Conservation (phyloP, 768 basidiomycete species). For the Mrakia gelida region DNA sequence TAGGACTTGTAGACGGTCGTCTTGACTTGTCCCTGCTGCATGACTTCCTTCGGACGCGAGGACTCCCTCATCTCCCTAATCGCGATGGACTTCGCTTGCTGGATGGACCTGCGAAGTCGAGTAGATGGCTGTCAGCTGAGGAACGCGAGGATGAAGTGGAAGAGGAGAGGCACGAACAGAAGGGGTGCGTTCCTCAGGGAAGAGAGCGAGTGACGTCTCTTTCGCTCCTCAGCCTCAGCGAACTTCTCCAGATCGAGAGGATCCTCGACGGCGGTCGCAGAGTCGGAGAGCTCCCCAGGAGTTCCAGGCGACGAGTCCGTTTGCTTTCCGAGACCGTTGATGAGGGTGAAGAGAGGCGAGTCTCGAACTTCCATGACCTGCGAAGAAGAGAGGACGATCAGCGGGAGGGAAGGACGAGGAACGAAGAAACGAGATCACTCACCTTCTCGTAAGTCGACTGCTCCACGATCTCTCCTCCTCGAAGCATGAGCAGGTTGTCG, state of each 20-base stretch:
- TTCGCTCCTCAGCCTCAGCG: slow-evolving; percentile 37
- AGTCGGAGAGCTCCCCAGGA: slow-evolving; percentile 34
- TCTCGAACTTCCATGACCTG: slow-evolving; percentile 54
- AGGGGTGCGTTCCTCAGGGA: slow-evolving; percentile 10
- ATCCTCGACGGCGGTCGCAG: slow-evolving; percentile 36
- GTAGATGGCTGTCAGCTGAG: not conserved
- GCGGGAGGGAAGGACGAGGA: not conserved
- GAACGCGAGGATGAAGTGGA: not conserved
- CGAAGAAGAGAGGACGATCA: not conserved
- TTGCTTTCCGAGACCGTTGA: slow-evolving; percentile 49
- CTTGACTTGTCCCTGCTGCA: slow-evolving; percentile 76
- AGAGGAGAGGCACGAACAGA: not conserved
- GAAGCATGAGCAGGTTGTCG: slow-evolving; percentile 68
- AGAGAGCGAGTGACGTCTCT: slow-evolving; percentile 17
- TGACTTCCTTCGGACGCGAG: slow-evolving; percentile 53
- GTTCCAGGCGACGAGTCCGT: slow-evolving; percentile 32
- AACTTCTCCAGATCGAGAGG: slow-evolving; percentile 25
- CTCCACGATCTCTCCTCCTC: slow-evolving; percentile 78
- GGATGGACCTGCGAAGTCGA: slow-evolving; percentile 33
- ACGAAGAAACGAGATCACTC: not conserved
- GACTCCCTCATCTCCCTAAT: slow-evolving; percentile 44
- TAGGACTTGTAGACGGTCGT: slow-evolving; percentile 69
- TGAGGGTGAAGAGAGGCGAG: slow-evolving; percentile 66
- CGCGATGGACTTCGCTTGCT: slow-evolving; percentile 43
- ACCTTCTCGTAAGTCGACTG: slow-evolving; percentile 61